phyloP scores from a whole-genome alignment of 225 moss, liverwort and hornwort genomes.

The Pleurozium schreberi region DNA sequence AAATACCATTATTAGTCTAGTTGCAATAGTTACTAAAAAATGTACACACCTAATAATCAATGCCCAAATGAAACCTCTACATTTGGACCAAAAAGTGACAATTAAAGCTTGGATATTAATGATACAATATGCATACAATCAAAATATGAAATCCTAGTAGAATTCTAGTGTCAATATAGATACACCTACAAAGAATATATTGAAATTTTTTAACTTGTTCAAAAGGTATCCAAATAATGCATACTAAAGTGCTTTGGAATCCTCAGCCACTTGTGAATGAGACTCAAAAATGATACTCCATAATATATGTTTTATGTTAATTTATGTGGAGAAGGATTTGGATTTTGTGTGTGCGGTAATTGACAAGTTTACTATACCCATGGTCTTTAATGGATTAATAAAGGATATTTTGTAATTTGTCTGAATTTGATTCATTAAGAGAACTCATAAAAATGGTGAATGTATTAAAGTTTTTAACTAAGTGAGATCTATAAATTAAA shows the following conservation, averaged over 20 bases:
- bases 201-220: background rate
- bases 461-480: too few relatives aligned
- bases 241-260: background rate
- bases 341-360: too few relatives aligned
- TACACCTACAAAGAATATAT: background rate
- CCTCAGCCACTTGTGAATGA: background rate
- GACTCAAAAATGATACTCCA: too few relatives aligned
- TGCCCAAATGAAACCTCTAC: background rate
- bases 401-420: too few relatives aligned
- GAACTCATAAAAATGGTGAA: too few relatives aligned
- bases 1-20: too few relatives aligned
- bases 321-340: too few relatives aligned
- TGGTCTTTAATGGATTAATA: too few relatives aligned
- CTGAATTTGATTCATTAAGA: too few relatives aligned
- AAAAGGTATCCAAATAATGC: background rate
- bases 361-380: too few relatives aligned
- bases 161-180: too few relatives aligned
- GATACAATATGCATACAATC: background rate
- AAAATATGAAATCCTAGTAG: background rate
- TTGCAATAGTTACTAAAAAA: background rate
- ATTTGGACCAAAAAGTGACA: background rate
- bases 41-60: fast-evolving
- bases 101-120: too few relatives aligned
- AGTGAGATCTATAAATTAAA: background rate
- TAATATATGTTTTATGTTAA: background rate